Evolutionary conservation across 2,329 filamentous ascomycete species (phyloP).

Genomic region (Sporothrix protearum): DNA sequence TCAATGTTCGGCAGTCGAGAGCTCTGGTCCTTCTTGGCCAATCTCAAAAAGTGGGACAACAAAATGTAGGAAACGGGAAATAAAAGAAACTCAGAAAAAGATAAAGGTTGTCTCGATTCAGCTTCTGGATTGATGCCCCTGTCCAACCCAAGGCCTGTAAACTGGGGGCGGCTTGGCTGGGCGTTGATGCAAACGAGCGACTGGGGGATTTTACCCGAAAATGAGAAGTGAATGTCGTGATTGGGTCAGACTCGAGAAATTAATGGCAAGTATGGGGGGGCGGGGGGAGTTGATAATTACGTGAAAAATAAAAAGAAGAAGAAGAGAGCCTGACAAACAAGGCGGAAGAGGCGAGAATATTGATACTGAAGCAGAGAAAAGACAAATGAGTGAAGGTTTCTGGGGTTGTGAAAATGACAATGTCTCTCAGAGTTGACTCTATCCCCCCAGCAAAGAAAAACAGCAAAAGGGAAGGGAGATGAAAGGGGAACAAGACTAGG

Average conservation of each 20-base stretch:
- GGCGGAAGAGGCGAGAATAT: no score
- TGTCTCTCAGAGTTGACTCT: no score
- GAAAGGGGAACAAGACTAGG: neutral
- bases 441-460: neutral
- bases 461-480: neutral
- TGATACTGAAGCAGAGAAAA: no score
- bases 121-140: neutral
- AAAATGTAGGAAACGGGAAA: neutral
- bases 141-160: neutral
- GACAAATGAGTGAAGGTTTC: no score
- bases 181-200: neutral
- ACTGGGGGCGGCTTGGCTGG: neutral
- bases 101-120: neutral
- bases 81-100: neutral
- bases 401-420: no score
- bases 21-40: neutral
- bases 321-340: no score
- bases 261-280: no score
- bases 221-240: slow-evolving; percentile 2
- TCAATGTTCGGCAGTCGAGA: slow-evolving; percentile 1
- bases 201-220: slow-evolving; percentile 7
- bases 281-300: no score
- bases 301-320: no score
- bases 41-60: neutral
- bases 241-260: no score